Evolutionary conservation across 2,329 filamentous ascomycete species (phyloP).

Genomic region (Reticulascus tulasneorum): DNA sequence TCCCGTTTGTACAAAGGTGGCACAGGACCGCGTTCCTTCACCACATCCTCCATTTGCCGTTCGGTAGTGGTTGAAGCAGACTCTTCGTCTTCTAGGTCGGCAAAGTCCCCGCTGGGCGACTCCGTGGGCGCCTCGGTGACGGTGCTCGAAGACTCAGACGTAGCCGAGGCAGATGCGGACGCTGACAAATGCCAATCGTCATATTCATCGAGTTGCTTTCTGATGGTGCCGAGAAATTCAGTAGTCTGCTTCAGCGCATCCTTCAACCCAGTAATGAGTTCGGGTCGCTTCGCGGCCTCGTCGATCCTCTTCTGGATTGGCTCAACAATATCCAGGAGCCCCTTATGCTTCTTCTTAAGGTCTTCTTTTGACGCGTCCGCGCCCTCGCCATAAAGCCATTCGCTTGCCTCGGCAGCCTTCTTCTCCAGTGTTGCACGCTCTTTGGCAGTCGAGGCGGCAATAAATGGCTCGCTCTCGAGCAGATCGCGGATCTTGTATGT

Average conservation of each 20-base stretch:
- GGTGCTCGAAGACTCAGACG: slow-evolving; percentile 38
- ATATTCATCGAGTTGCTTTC: slow-evolving; percentile 65
- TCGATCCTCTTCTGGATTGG: slow-evolving; percentile 73
- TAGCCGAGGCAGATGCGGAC: slow-evolving; percentile 47
- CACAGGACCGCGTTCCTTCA: slow-evolving; percentile 46
- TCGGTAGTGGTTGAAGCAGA: slow-evolving; percentile 33
- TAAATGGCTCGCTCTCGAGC: slow-evolving; percentile 71
- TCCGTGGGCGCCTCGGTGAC: slow-evolving; percentile 35
- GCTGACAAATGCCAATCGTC: slow-evolving; percentile 56
- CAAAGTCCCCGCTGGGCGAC: slow-evolving; percentile 54
- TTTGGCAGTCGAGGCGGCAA: slow-evolving; percentile 63
- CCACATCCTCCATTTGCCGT: slow-evolving; percentile 39
- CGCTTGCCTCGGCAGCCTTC: slow-evolving; percentile 65
- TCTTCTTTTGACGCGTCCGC: slow-evolving; percentile 69
- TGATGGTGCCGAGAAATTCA: slow-evolving; percentile 66
- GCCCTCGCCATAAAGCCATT: slow-evolving; percentile 90
- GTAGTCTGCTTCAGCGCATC: slow-evolving; percentile 68
- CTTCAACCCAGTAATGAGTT: slow-evolving; percentile 62
- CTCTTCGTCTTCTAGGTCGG: slow-evolving; percentile 73
- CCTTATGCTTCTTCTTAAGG: slow-evolving; percentile 72
- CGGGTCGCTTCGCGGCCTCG: slow-evolving; percentile 69
- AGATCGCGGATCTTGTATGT: slow-evolving; percentile 87
- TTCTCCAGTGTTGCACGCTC: slow-evolving; percentile 65
- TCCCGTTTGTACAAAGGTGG: slow-evolving; percentile 67
- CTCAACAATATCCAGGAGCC: slow-evolving; percentile 70